A percentile compares a stretch with the other conserved stretches of the same genome.
These are phyloP conservation scores for Leishmania mexicana DNA, from an alignment of 208 protist genomes.

Conservation along the genomic window DNA sequence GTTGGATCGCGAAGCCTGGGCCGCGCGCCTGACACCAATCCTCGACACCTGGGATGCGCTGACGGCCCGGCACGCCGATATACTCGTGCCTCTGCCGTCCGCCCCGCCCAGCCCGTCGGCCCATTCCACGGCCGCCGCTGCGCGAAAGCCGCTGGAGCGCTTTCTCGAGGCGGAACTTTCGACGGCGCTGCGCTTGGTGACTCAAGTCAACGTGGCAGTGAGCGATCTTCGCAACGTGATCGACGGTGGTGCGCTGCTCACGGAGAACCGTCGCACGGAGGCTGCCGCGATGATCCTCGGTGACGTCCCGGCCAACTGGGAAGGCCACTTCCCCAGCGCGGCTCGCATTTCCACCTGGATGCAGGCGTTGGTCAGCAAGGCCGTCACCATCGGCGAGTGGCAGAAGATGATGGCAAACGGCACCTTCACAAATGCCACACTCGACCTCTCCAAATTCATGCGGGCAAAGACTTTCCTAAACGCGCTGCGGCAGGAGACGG, in stretches of 20 bases:
- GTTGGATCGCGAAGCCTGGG: constrained; percentile 91
- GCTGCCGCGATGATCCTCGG: constrained; percentile 84
- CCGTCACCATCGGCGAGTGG: constrained; percentile 80
- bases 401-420: constrained; percentile 46
- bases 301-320: constrained; percentile 88
- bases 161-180: constrained; percentile 91
- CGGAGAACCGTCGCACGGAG: constrained; percentile 72
- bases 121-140: constrained; percentile 3
- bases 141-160: constrained; percentile 77
- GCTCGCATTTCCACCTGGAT: constrained; percentile 85
- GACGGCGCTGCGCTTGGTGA: constrained; percentile 70
- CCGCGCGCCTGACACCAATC: constrained; percentile 75
- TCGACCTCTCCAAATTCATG: constrained; percentile 92
- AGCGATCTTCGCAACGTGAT: constrained; percentile 86
- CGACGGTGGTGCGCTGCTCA: constrained; percentile 89
- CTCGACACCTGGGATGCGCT: constrained; percentile 87
- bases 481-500: constrained; percentile 95
- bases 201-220: constrained; percentile 80
- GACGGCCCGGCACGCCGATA: constrained; percentile 59
- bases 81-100: constrained; percentile 40
- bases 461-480: constrained; percentile 95
- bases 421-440: constrained; percentile 64
- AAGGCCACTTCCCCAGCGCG: constrained; percentile 87
- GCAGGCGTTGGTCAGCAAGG: constrained; percentile 80
- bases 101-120: constrained; percentile 15